These are phyloP conservation scores for Lentinus tigrinus DNA, from an alignment of 768 basidiomycete species.

Conservation along the genomic window DNA sequence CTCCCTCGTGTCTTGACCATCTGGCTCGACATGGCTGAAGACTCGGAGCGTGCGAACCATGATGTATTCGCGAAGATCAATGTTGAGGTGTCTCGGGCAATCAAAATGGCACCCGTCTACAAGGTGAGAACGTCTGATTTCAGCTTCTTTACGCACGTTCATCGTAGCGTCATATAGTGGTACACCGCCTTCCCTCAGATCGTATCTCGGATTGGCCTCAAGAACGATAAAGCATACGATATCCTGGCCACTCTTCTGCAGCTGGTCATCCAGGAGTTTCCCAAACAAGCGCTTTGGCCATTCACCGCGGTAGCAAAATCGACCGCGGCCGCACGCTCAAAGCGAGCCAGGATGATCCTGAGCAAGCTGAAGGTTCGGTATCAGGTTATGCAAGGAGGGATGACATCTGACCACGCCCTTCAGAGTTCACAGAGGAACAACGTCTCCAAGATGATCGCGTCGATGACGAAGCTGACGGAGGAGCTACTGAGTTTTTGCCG, in stretches of 20 bases:
- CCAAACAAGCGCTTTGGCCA: slow-evolving; percentile 90
- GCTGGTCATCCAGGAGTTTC: slow-evolving; percentile 76
- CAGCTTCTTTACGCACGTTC: neutral
- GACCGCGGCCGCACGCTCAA: slow-evolving; percentile 57
- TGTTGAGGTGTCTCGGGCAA: slow-evolving; percentile 40
- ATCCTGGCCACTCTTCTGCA: slow-evolving; percentile 67
- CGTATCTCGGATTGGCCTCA: slow-evolving; percentile 87
- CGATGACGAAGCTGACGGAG: slow-evolving; percentile 62
- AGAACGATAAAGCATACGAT: slow-evolving; percentile 55
- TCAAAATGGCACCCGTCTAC: slow-evolving; percentile 68
- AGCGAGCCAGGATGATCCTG: slow-evolving; percentile 59
- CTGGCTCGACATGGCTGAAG: slow-evolving; percentile 90
- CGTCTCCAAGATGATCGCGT: slow-evolving; percentile 50
- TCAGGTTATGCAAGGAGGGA: slow-evolving; percentile 38
- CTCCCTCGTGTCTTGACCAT: slow-evolving; percentile 91
- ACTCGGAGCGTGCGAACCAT: neutral
- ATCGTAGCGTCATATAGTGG: slow-evolving; percentile 57
- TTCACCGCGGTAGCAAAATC: slow-evolving; percentile 89
- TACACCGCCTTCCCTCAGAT: slow-evolving; percentile 96
- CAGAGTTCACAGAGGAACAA: slow-evolving; percentile 40
- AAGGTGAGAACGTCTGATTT: slow-evolving; percentile 51
- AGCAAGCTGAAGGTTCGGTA: slow-evolving; percentile 52
- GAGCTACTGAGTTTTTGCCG: slow-evolving; percentile 71
- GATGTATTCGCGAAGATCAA: slow-evolving; percentile 58
- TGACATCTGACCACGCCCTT: slow-evolving; percentile 29